Conservation (phyloP, 331 rosid species). For the Ulmus americana region DNA sequence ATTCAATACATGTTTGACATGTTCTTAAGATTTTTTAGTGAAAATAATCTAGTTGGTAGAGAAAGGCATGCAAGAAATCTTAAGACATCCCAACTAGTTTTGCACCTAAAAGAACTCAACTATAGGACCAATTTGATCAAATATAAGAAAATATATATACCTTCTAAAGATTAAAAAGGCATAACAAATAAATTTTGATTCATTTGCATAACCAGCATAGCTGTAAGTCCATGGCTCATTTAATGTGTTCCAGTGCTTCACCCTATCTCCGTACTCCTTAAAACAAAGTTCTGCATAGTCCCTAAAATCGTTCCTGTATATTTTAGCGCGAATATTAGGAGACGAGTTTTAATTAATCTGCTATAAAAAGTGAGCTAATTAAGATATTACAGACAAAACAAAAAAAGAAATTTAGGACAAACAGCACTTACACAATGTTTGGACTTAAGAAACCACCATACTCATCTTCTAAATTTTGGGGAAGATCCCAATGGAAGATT, state of each 20-base stretch:
- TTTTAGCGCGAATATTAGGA: neutral
- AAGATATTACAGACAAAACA: too few species aligned
- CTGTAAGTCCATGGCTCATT: slow-evolving; percentile 50
- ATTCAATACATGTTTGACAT: neutral
- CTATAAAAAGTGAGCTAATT: too few species aligned
- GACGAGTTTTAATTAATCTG: too few species aligned
- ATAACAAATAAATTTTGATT: too few species aligned
- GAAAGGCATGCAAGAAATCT: neutral
- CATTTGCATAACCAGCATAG: too few species aligned
- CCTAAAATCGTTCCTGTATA: slow-evolving; percentile 27
- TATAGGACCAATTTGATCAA: too few species aligned
- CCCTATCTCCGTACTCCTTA: slow-evolving; percentile 52
- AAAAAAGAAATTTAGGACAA: too few species aligned
- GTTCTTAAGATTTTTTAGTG: too few species aligned
- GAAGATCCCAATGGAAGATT: slow-evolving; percentile 37
- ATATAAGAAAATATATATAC: neutral
- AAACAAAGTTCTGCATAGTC: slow-evolving; percentile 54
- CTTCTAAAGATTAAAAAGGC: neutral
- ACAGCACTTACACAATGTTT: slow-evolving; percentile 27
- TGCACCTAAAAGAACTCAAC: too few species aligned
- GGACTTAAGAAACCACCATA: slow-evolving; percentile 31
- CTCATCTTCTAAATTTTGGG: slow-evolving; percentile 33
- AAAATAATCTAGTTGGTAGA: too few species aligned
- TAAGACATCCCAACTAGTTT: neutral
- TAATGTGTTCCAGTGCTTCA: slow-evolving; percentile 57